Evolutionary conservation across 176 grass and related monocot species (phyloP).

Genomic region (Dendrocalamus sinicus): DNA sequence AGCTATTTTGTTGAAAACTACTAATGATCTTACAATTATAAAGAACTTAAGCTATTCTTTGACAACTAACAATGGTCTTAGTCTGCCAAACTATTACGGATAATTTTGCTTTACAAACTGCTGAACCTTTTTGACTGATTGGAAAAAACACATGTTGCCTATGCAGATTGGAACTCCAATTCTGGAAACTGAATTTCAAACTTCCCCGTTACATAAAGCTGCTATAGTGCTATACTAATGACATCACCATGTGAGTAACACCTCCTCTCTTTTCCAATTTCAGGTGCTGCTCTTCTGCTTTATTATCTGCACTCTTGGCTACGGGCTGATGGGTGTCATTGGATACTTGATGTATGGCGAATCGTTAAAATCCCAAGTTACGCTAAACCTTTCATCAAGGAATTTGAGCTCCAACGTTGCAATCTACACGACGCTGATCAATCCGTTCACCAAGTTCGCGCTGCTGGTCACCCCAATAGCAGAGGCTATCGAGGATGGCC

Average conservation of each 20-base stretch:
- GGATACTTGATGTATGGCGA: constrained; percentile 90
- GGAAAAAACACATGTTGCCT: background rate
- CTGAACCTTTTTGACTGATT: constrained; percentile 27
- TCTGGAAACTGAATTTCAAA: constrained; percentile 33
- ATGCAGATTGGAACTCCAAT: background rate
- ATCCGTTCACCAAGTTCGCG: constrained; percentile 74
- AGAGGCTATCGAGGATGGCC: constrained; percentile 68
- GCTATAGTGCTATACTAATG: background rate
- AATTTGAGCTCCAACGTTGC: constrained; percentile 62
- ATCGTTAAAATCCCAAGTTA: constrained; percentile 72
- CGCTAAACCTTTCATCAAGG: constrained; percentile 67
- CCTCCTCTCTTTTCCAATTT: background rate
- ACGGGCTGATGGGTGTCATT: constrained; percentile 63
- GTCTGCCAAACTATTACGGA: background rate
- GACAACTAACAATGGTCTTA: background rate
- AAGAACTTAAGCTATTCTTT: background rate
- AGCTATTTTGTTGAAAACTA: no score
- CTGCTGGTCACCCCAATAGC: constrained; percentile 54
- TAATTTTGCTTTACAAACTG: background rate
- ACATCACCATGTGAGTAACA: background rate
- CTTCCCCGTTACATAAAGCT: constrained; percentile 34
- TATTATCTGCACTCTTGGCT: constrained; percentile 64
- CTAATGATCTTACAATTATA: background rate
- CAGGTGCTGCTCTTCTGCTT: constrained; percentile 78
- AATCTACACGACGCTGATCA: constrained; percentile 86